Conservation (phyloP, 345 rosid genomes). For the Gossypium turneri region DNA sequence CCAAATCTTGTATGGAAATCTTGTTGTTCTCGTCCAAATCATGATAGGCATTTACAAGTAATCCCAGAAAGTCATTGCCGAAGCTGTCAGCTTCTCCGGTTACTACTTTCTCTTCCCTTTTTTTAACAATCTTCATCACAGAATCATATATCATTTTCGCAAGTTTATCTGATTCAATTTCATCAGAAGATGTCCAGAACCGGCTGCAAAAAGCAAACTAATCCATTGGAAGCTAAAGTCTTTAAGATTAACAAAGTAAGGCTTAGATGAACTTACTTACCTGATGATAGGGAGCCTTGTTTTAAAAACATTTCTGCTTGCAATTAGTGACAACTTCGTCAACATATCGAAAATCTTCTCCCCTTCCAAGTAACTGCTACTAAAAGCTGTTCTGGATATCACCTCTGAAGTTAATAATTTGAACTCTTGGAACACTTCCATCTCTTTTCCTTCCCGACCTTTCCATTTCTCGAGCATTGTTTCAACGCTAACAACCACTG, state of each 20-base stretch:
- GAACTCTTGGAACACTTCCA: conserved; percentile 34
- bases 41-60: conserved; percentile 15
- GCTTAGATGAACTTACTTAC: conserved; percentile 14
- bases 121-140: background rate
- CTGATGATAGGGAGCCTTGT: conserved; percentile 29
- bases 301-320: conserved; percentile 8
- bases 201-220: background rate
- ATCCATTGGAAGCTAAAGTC: background rate
- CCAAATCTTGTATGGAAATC: background rate
- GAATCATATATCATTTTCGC: background rate
- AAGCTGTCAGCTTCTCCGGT: conserved; percentile 4
- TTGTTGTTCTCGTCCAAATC: background rate
- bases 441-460: conserved; percentile 27
- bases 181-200: background rate
- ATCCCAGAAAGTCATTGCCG: conserved; percentile 32
- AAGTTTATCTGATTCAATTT: background rate
- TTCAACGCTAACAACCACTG: conserved; percentile 32
- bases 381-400: conserved; percentile 47
- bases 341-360: conserved; percentile 37
- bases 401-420: conserved; percentile 40
- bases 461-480: conserved; percentile 45
- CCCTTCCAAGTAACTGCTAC: conserved; percentile 45
- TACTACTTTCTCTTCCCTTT: background rate
- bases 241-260: background rate
- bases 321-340: conserved; percentile 13